A percentile compares a stretch with the other conserved stretches of the same genome.
Conservation (phyloP, 2,329 filamentous ascomycete species). For the Massarina eburnea region DNA sequence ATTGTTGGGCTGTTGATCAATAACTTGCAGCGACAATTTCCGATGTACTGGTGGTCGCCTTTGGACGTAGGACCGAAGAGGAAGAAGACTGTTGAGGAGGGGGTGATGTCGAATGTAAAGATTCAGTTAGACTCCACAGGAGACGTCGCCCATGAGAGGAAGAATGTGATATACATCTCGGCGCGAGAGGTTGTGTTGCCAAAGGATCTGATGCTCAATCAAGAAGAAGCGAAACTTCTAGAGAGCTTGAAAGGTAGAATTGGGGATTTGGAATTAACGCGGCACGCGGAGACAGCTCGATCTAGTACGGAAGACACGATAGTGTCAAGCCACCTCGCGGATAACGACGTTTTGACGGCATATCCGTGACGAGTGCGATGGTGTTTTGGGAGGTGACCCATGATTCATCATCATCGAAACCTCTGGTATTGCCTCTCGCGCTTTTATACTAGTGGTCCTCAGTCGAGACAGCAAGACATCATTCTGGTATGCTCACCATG, state of each 20-base stretch:
- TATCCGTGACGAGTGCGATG: too few species aligned
- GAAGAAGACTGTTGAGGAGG: conserved; percentile 14
- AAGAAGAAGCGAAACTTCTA: conserved; percentile 40
- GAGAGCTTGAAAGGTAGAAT: conserved; percentile 40
- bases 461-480: too few species aligned
- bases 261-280: too few species aligned
- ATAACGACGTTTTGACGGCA: too few species aligned
- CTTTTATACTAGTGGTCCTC: too few species aligned
- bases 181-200: conserved; percentile 38
- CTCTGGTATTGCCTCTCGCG: too few species aligned
- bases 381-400: too few species aligned
- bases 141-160: conserved; percentile 15
- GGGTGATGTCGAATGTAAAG: conserved; percentile 23
- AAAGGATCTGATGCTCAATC: conserved; percentile 36
- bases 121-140: conserved; percentile 24
- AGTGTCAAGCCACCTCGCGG: too few species aligned
- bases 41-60: conserved; percentile 54
- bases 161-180: conserved; percentile 33
- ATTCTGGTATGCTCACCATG: too few species aligned
- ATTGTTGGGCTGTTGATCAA: conserved; percentile 47
- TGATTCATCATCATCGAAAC: too few species aligned
- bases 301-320: too few species aligned
- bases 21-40: conserved; percentile 51
- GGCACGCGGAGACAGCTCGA: too few species aligned
- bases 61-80: conserved; percentile 33